A percentile compares a stretch with the other conserved stretches of the same genome.
phyloP scores from a whole-genome alignment of 2,329 filamentous ascomycete genomes.

The Xylariaceae sp. region DNA sequence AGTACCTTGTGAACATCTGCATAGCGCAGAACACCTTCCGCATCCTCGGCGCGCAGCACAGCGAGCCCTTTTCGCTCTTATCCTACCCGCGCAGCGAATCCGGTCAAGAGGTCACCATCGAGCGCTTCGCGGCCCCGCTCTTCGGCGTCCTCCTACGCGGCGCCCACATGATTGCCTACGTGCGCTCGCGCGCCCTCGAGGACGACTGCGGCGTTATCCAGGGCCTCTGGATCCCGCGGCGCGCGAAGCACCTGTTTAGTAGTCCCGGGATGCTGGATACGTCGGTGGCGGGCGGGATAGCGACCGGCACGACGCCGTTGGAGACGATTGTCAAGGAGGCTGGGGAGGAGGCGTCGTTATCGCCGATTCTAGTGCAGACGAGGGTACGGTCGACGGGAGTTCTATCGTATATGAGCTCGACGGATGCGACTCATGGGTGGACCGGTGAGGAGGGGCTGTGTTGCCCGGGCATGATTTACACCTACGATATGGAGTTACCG shows the following conservation, averaged over 20 bases:
- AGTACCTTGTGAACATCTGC: conserved; percentile 29
- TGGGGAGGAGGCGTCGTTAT: conserved; percentile 65
- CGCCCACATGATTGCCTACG: conserved; percentile 57
- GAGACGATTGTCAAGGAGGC: conserved; percentile 65
- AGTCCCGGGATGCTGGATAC: conserved; percentile 70
- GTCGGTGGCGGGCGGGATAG: conserved; percentile 68
- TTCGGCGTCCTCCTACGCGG: conserved; percentile 61
- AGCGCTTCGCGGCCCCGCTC: conserved; percentile 49
- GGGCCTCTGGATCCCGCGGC: conserved; percentile 64
- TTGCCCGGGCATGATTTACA: conserved; percentile 47
- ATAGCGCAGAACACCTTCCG: conserved; percentile 31
- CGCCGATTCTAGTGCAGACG: conserved; percentile 52
- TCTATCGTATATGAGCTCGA: conserved; percentile 62
- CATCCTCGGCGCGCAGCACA: conserved; percentile 29
- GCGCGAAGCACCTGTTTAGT: conserved; percentile 60
- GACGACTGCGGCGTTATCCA: conserved; percentile 34
- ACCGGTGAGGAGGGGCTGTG: conserved; percentile 56
- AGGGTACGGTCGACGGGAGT: conserved; percentile 51
- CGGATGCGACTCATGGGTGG: conserved; percentile 48
- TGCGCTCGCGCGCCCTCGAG: conserved; percentile 30
- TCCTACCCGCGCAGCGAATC: conserved; percentile 15
- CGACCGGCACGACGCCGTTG: conserved; percentile 54
- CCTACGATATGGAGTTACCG: conserved; percentile 69
- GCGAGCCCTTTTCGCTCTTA: conserved; percentile 35
- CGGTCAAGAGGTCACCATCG: conserved; percentile 14